A percentile compares a stretch with the other conserved stretches of the same genome.
phyloP scores from a whole-genome alignment of 495 filamentous ascomycete genomes.

The Podospora australis region DNA sequence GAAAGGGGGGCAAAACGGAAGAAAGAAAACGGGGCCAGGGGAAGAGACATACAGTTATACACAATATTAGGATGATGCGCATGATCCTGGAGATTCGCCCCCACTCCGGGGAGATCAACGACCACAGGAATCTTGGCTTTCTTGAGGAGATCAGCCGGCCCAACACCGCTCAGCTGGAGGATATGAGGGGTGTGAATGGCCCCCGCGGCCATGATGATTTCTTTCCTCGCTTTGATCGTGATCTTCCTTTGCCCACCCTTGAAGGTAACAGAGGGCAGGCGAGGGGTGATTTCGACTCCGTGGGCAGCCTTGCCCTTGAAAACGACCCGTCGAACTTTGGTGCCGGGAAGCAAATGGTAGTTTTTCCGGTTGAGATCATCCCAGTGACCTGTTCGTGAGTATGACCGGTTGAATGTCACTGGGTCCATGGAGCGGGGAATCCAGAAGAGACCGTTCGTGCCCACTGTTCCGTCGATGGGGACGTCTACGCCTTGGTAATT shows the following conservation, averaged over 20 bases:
- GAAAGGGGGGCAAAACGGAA: too few relatives aligned
- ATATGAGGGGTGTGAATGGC: slow-evolving; percentile 48
- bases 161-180: slow-evolving; percentile 46
- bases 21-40: not conserved
- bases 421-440: slow-evolving; percentile 17
- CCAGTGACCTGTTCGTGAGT: slow-evolving; percentile 30
- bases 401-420: slow-evolving; percentile 25
- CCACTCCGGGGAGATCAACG: slow-evolving; percentile 44
- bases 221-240: slow-evolving; percentile 28
- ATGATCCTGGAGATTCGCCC: slow-evolving; percentile 50
- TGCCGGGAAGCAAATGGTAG: slow-evolving; percentile 7
- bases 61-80: not conserved
- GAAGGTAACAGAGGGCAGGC: not conserved
- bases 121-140: slow-evolving; percentile 33
- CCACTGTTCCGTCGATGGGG: not conserved
- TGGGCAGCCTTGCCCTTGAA: slow-evolving; percentile 17
- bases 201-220: slow-evolving; percentile 51
- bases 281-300: slow-evolving; percentile 4
- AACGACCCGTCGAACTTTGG: slow-evolving; percentile 24
- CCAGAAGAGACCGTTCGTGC: not conserved
- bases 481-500: not conserved
- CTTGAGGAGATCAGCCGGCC: slow-evolving; percentile 34
- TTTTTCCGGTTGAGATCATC: slow-evolving; percentile 11
- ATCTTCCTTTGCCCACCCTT: not conserved
- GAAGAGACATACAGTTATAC: not conserved